Percentiles rank a stretch among this genome's conserved stretches.
Evolutionary conservation across 1,139 yeast species (phyloP).

Genomic region (Lodderomyces parapsilosis): DNA sequence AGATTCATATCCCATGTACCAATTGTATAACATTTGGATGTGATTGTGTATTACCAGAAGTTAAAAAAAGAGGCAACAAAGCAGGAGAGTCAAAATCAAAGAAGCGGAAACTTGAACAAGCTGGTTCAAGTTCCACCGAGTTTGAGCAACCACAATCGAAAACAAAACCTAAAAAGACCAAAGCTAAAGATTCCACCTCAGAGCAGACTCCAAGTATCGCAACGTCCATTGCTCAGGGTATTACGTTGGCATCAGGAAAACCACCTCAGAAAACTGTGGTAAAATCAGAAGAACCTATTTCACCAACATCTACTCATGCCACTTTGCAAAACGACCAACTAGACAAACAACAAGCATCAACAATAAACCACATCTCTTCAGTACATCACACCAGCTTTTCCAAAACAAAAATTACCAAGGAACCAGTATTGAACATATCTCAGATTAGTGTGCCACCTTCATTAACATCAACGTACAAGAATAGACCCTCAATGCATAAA

Average conservation of each 20-base stretch:
- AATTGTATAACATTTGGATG: conserved; percentile 77
- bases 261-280: not conserved
- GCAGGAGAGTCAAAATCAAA: conserved; percentile 25
- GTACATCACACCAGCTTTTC: not conserved
- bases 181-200: not conserved
- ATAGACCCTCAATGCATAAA: conserved; percentile 40
- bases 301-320: conserved; percentile 5
- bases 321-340: not conserved
- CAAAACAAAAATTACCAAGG: conserved; percentile 16
- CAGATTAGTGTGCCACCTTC: conserved; percentile 47
- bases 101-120: conserved; percentile 12
- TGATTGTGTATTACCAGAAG: conserved; percentile 67
- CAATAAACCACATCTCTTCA: not conserved
- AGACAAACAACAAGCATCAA: not conserved
- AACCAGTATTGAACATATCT: conserved; percentile 45
- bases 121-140: not conserved
- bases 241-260: not conserved
- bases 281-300: not conserved
- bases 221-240: not conserved
- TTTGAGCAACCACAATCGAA: not conserved
- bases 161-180: conserved; percentile 1
- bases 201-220: conserved; percentile 4
- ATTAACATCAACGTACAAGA: conserved; percentile 41
- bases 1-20: conserved; percentile 71
- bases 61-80: conserved; percentile 43